Percentiles rank a stretch among this genome's conserved stretches.
Conservation (phyloP, 208 protist genomes). For the Naegleria gruberi region DNA sequence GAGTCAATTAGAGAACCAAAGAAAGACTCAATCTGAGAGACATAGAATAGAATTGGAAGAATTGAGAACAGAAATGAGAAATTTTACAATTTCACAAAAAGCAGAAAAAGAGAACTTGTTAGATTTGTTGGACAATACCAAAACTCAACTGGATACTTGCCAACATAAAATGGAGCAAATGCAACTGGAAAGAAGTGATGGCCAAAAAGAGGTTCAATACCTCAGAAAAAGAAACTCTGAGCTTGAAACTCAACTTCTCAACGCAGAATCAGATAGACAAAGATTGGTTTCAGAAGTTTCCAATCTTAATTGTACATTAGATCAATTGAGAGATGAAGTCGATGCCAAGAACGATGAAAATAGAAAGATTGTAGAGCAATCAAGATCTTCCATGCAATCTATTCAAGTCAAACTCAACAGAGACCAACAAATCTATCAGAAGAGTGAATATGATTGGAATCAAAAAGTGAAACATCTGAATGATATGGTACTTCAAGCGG, state of each 20-base stretch:
- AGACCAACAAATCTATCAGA: background rate
- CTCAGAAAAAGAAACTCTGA: background rate
- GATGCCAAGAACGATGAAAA: background rate
- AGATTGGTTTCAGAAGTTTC: background rate
- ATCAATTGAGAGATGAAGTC: background rate
- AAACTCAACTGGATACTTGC: background rate
- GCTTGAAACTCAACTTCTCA: background rate
- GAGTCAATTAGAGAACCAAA: background rate
- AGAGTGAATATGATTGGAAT: background rate
- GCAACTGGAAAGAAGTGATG: background rate
- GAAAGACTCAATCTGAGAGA: background rate
- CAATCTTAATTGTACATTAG: background rate
- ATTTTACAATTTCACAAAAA: background rate
- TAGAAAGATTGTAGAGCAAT: background rate
- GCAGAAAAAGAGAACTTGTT: background rate
- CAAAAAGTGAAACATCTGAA: background rate
- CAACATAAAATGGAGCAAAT: background rate
- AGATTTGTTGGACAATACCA: background rate
- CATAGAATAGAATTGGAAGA: background rate
- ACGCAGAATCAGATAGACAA: background rate
- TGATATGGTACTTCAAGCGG: background rate
- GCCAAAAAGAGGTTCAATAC: background rate
- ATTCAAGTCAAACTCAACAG: background rate
- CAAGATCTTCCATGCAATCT: background rate
- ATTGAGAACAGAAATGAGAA: background rate